Base-by-base conservation (phyloP, 805 yeast species). In the Ogataea allantospora region DNA sequence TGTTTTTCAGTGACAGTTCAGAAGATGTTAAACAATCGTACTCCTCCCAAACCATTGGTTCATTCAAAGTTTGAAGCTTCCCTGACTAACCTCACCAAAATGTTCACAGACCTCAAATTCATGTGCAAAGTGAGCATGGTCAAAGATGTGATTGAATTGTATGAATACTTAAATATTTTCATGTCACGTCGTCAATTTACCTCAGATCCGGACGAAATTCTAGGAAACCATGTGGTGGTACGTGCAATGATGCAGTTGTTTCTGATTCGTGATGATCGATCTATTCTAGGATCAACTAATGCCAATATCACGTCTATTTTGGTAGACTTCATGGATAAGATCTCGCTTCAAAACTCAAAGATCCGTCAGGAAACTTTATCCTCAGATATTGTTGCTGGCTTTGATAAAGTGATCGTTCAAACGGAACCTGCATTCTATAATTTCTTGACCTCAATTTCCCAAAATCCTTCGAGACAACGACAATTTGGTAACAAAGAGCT, bases 381-480 rank as follows among this genome's bases (percentile, higher is more conserved):
- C 15, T 50, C 48, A 7, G 48, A 53, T 43, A 15, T 57, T 40
- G 9, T 53, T 46, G 28, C 43, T 33, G 17, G 43, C 50, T 20
- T 55, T 11, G 57, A 22, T 31, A 52, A 34, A 38, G 50, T 76
- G 9, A 29, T 75, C 23, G 63, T 58, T 40, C 78, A 81, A 51
- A 53, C 75, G 26, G 71, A 78, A 51, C 54, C 67, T 26, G 73
- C 71, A 15, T 56, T 68, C 50, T 55, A 66, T 55, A 67, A 72
- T 50, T 61, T 66, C 65, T 53, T 71, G 16, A 67, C 70, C 35
- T 63, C 66, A 8, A 50, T 63, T 12, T 67, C 77, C 5, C 82
- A 80, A 57, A 91, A 91, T 52, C 79, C 88, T 23, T 78, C 95
- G 33, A 71, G 96, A 39, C 88, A 87, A 53, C 76, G 96, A 46